Evolutionary conservation across 2,329 filamentous ascomycete species (phyloP).

Genomic region (Chrysoporthe austroafricana): DNA sequence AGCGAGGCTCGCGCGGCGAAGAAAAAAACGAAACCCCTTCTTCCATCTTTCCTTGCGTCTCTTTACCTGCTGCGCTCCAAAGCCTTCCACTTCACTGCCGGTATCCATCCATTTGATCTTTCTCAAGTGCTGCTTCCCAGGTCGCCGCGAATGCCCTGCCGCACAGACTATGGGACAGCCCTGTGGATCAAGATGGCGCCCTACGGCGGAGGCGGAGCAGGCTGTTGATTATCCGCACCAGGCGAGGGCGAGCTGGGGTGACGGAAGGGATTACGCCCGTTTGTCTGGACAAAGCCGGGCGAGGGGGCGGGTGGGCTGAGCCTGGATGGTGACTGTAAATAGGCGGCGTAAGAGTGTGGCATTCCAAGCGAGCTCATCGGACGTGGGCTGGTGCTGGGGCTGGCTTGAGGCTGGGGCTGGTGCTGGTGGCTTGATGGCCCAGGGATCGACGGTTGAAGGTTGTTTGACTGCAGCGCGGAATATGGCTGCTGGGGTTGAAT

Average conservation of each 20-base stretch:
- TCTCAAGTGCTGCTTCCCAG: too few species aligned
- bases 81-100: too few species aligned
- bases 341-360: too few species aligned
- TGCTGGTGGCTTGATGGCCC: background rate
- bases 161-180: too few species aligned
- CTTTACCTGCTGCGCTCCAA: too few species aligned
- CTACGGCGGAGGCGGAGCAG: background rate
- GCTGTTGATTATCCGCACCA: background rate
- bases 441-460: too few species aligned
- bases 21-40: background rate
- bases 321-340: too few species aligned
- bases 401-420: background rate
- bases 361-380: too few species aligned
- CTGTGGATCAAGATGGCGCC: background rate
- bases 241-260: background rate
- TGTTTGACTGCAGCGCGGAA: background rate
- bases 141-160: too few species aligned
- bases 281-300: slow-evolving; percentile 11
- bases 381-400: background rate
- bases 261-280: background rate
- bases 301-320: background rate
- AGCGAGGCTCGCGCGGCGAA: background rate
- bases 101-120: too few species aligned
- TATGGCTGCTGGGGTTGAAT: background rate
- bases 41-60: background rate